These are phyloP conservation scores for Beverwykella pulmonaria DNA, from an alignment of 495 filamentous ascomycete species.

Conservation along the genomic window DNA sequence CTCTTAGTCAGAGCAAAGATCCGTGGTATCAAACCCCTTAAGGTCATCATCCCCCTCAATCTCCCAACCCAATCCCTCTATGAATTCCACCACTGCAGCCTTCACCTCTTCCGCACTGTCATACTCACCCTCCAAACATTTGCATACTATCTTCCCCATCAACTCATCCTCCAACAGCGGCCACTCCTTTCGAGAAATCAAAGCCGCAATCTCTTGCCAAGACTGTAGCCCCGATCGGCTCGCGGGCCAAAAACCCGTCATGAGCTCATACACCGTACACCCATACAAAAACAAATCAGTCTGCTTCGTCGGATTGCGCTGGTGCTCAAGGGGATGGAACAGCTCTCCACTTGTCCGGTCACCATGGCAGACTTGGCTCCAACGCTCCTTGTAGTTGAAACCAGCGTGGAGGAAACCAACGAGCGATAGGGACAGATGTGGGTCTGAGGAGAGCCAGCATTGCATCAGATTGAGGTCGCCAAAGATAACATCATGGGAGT, in stretches of 20 bases:
- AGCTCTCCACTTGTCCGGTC: neutral
- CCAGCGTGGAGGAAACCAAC: neutral
- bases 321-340: neutral
- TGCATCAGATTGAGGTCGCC: neutral
- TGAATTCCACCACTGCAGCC: too few relatives aligned
- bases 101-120: too few relatives aligned
- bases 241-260: neutral
- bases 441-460: neutral
- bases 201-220: neutral
- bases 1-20: too few relatives aligned
- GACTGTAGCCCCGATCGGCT: neutral
- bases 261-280: neutral
- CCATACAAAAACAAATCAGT: conserved; percentile 1
- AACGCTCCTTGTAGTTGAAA: neutral
- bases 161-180: too few relatives aligned
- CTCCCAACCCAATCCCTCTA: too few relatives aligned
- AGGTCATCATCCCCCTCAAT: too few relatives aligned
- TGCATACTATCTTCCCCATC: too few relatives aligned
- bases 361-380: neutral
- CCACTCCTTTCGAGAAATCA: neutral
- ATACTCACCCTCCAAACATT: too few relatives aligned
- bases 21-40: too few relatives aligned
- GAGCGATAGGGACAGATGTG: neutral
- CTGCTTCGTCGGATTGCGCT: neutral
- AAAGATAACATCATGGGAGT: neutral